Base-by-base conservation (phyloP, 2,329 filamentous ascomycete genomes). In the Fusarium mundagurra region DNA sequence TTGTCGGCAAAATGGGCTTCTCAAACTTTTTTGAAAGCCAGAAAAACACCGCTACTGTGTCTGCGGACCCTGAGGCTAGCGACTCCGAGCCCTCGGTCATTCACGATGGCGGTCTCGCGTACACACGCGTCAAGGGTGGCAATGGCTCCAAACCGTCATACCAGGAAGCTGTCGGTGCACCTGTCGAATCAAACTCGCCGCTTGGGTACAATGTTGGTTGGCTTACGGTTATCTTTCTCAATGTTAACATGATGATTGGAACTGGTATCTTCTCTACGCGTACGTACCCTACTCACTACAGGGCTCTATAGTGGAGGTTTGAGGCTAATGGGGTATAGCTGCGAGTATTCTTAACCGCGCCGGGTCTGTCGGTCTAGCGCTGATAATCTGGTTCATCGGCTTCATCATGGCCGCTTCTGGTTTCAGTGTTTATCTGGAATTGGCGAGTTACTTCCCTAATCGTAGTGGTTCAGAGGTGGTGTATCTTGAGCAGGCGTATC, bases 401-500 rank as follows among this genome's bases (percentile, higher is more conserved):
- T 88, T 89, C 64, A 55, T 92, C 41, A 88, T 91, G 59, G 87
- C 90, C 0, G 78, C 85, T 0, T 85, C 88, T 6, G 87, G 87
- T 3, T 85, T 92, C 7, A 82, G 85, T 0, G 86, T 91, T 0
- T 92, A 92, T 64, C 86, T 92, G 14, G 91, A 93, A 76, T 88
- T 89, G 20, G 87, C 90, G 0, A 85, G 89, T 2, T 92, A 90
- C 70, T 93, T 93, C 67, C 91, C 91, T 2, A 92, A 88, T 76
- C 88, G 91, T 13, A 92, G 89, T 5, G 91, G 91, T 0, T 87
- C 88, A 1, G 90, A 93, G 75, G 91, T 92, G 0, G 91, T 92
- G 0, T 93, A 92, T 73, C 85, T 93, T 0, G 91, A 93, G 73
- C 91, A 93, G 76, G 89, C 90, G 0, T 93, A 88, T 71, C 91